Evolutionary conservation across 208 protist genomes (phyloP), one percentile per base, ranked within the genome.

Genomic region (Herpetomonas samuelpessoai): DNA sequence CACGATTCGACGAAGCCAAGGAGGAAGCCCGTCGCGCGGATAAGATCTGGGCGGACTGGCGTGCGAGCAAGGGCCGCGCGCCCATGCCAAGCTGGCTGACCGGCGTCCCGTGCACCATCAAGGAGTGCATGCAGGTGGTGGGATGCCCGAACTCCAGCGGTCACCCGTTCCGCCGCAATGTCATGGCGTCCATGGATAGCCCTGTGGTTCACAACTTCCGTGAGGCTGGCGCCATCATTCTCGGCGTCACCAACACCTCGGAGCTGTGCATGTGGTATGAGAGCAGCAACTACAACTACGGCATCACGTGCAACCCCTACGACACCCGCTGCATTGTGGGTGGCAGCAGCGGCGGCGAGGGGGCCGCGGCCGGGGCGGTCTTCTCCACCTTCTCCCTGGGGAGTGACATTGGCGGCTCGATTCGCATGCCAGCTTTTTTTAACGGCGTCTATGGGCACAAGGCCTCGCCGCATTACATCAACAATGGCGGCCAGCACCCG

Each of bases 241-340:
- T 96, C 54, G 91, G 88, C 21, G 85, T 92, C 28, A 96, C 91
- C 6, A 96, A 96, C 82, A 92, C 82, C 19, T 85, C 79, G 60
- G 88, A 93, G 71, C 67, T 92, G 22, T 91, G 86, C 72, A 93
- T 95, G 84, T 92, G 86, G 83, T 90, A 86, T 44, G 86, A 96
- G 68, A 94, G 83, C 65, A 86, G 71, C 60, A 96, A 96, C 71
- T 80, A 92, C 68, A 69, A 90, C 44, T 94, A 94, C 75, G 91
- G 91, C 62, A 91, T 91, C 68, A 85, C 77, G 47, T 88, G 81
- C 71, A 96, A 96, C 75, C 87, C 91, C 14, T 96, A 88, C 74
- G 87, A 96, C 57, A 86, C 86, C 6, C 75, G 86, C 24, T 80
- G 83, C 63, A 54, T 92, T 21, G 86, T 92, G 6, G 91, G 91